These are phyloP conservation scores for Leccinum laetum DNA, from an alignment of 1,284 basidiomycete genomes.

Conservation along the genomic window DNA sequence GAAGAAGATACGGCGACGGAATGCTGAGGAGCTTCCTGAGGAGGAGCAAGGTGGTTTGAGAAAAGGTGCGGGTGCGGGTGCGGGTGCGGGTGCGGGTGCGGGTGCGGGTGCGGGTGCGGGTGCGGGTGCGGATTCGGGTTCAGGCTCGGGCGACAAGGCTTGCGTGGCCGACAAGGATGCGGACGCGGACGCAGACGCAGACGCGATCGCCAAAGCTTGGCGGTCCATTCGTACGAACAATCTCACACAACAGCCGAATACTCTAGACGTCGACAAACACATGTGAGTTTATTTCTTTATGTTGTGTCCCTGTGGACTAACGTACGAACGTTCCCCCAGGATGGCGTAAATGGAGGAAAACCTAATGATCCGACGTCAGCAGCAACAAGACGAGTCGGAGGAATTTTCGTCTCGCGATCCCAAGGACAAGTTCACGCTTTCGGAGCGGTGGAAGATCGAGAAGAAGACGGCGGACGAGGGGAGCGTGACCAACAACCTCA, in stretches of 20 bases:
- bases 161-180: constrained; percentile 35
- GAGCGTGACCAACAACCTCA: constrained; percentile 87
- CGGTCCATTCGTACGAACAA: constrained; percentile 84
- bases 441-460: constrained; percentile 54
- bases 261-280: constrained; percentile 96
- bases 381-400: constrained; percentile 48
- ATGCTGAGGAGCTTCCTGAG: constrained; percentile 52
- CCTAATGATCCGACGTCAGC: constrained; percentile 75
- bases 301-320: too few species aligned
- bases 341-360: constrained; percentile 98
- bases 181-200: constrained; percentile 18
- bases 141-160: not conserved
- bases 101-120: too few species aligned
- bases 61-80: constrained; percentile 36
- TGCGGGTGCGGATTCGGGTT: not conserved
- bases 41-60: constrained; percentile 52
- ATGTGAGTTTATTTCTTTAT: constrained; percentile 59
- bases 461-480: constrained; percentile 77
- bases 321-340: constrained; percentile 46
- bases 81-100: too few species aligned
- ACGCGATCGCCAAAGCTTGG: constrained; percentile 68
- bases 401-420: constrained; percentile 45
- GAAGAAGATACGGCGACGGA: constrained; percentile 68
- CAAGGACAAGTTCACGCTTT: constrained; percentile 58
- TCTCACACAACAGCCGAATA: constrained; percentile 97